Conservation (phyloP, 1,284 basidiomycete genomes). For the Mycosarcoma mackinlayi region DNA sequence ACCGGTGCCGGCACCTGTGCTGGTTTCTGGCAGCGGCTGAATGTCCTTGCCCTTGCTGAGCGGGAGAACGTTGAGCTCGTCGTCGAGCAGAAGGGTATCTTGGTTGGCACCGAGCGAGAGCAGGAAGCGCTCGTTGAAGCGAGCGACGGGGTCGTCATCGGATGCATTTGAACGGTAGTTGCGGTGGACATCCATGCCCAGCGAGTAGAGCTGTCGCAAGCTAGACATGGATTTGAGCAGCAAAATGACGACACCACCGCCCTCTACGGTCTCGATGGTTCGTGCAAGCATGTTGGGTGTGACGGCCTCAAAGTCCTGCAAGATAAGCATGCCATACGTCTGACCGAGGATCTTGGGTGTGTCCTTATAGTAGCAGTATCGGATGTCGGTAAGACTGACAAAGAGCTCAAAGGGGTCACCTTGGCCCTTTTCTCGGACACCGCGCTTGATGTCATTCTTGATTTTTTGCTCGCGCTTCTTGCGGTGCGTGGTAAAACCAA, state of each 20-base stretch:
- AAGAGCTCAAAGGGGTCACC: slow-evolving; percentile 97
- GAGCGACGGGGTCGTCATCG: slow-evolving; percentile 86
- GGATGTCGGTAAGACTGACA: slow-evolving; percentile 97
- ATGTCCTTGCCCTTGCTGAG: slow-evolving; percentile 97
- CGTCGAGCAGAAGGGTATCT: slow-evolving; percentile 93
- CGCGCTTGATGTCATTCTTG: slow-evolving; percentile 74
- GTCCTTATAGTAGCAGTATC: slow-evolving; percentile 75
- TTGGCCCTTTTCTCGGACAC: slow-evolving; percentile 91
- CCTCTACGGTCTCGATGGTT: slow-evolving; percentile 98
- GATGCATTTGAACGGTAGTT: slow-evolving; percentile 87
- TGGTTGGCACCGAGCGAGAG: slow-evolving; percentile 77
- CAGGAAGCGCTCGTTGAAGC: slow-evolving; percentile 96
- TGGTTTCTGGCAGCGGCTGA: slow-evolving; percentile 74
- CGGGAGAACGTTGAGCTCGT: slow-evolving; percentile 97
- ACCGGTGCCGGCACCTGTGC: slow-evolving; percentile 43
- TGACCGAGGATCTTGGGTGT: slow-evolving; percentile 78
- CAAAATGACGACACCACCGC: slow-evolving; percentile 91
- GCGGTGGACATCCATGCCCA: slow-evolving; percentile 83
- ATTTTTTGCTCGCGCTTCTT: slow-evolving; percentile 77
- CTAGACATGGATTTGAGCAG: slow-evolving; percentile 95
- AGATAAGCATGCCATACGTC: slow-evolving; percentile 95
- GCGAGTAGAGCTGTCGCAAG: slow-evolving; percentile 89
- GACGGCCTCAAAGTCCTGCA: slow-evolving; percentile 98
- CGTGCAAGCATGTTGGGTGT: slow-evolving; percentile 96
- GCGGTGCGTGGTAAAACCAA: slow-evolving; percentile 77